Base-by-base conservation (phyloP, 257 asterid genomes). In the Rehmannia glutinosa region DNA sequence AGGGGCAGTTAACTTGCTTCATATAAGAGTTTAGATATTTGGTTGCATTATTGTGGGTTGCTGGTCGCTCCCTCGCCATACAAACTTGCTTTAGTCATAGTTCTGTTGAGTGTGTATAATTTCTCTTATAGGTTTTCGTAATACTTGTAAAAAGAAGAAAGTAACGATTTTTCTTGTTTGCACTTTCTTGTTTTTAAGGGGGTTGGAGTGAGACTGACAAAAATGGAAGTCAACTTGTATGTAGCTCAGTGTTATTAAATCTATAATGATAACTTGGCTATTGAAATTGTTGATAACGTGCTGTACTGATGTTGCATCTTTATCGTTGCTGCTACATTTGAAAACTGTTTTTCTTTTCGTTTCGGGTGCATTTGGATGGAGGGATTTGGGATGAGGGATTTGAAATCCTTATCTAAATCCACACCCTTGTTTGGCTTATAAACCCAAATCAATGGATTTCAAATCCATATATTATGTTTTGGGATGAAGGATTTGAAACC, bases 61-160 rank as follows among this genome's bases (percentile, higher is more conserved):
- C n/a, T n/a, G n/a, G n/a, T n/a, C n/a, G n/a, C n/a, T n/a, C n/a
- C n/a, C n/a, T n/a, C n/a, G n/a, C 38, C 38, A 32, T 32, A 47
- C 33, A 47, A 49, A 17, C 30, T 50, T 39, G 60, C 35, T 39
- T 45, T 45, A 36, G 42, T 55, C 24, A 8, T 59, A 43, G 43
- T 60, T 50, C 28, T 39, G 55, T 36, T 76, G 63, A 8, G 30
- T 72, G 75, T 77, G 75, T 64, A 72, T 69, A 72, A 55, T 54
- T 75, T 64, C n/a, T 16, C 28, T 43, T 54, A 62, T 57, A 57
- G 72, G 64, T 67, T 66, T 52, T 59, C 62, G 50, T 32, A 19
- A 46, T 72, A 80, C 79, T 60, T 78, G 81, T 78, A 76, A 62
- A 82, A 59, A 75, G 75, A 65, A 66, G 66, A 78, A 64, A 57